phyloP scores from a whole-genome alignment of 805 yeast genomes.

The Ogataea polymorpha region DNA sequence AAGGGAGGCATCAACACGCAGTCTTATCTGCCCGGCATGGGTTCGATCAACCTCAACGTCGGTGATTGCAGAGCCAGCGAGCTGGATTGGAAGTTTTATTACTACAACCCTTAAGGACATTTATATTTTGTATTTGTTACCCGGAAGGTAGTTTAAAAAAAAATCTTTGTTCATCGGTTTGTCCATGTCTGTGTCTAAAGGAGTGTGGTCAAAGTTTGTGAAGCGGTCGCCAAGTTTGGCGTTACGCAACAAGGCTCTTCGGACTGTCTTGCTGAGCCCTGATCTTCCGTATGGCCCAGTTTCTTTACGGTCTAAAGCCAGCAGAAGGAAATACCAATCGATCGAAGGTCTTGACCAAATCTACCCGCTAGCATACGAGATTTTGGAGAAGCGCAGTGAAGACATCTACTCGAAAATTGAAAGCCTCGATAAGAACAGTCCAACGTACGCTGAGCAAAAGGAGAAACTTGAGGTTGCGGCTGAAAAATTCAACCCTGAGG shows the following conservation, averaged over 20 bases:
- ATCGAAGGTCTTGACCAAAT: slow-evolving; percentile 71
- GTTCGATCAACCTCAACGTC: slow-evolving; percentile 1
- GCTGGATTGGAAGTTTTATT: slow-evolving; percentile 16
- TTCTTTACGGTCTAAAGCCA: slow-evolving; percentile 42
- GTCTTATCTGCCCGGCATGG: slow-evolving; percentile 7
- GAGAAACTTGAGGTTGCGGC: slow-evolving; percentile 49
- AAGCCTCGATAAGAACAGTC: slow-evolving; percentile 23
- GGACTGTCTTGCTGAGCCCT: slow-evolving; percentile 32
- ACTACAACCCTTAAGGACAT: slow-evolving; percentile 15
- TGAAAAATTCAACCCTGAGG: slow-evolving; percentile 82
- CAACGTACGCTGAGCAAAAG: slow-evolving; percentile 19
- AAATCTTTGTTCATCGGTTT: slow-evolving; percentile 5
- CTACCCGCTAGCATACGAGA: slow-evolving; percentile 63
- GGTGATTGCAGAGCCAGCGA: slow-evolving; percentile 2
- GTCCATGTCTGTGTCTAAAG: slow-evolving; percentile 27
- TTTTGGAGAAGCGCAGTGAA: slow-evolving; percentile 48
- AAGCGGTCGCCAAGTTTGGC: slow-evolving; percentile 33
- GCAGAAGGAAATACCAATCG: slow-evolving; percentile 54
- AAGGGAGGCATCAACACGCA: background rate
- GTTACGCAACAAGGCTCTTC: slow-evolving; percentile 26
- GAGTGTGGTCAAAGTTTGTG: slow-evolving; percentile 36
- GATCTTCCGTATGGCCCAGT: slow-evolving; percentile 48
- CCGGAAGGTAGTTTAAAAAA: slow-evolving; percentile 3
- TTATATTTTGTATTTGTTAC: background rate
- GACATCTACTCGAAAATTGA: slow-evolving; percentile 39